Percentiles rank a stretch among this genome's conserved stretches.
phyloP scores from a whole-genome alignment of 768 basidiomycete species.

The Dendrothele bispora region DNA sequence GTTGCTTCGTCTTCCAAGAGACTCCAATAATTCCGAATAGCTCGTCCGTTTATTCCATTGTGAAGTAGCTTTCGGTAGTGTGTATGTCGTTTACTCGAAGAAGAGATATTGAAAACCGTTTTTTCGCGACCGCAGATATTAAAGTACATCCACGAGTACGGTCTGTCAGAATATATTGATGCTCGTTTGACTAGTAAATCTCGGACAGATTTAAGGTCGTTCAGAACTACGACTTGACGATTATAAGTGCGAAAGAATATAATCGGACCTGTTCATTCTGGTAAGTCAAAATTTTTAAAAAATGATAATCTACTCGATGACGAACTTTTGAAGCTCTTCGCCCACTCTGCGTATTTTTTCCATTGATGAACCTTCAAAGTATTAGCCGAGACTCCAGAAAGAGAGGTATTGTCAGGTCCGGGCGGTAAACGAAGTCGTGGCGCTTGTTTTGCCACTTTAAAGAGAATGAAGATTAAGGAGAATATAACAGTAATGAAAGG shows the following conservation, averaged over 20 bases:
- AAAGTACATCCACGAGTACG: slow-evolving; percentile 43
- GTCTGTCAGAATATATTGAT: slow-evolving; percentile 56
- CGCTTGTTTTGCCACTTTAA: no score
- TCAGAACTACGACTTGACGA: slow-evolving; percentile 47
- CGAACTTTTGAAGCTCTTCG: slow-evolving; percentile 11
- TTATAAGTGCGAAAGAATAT: slow-evolving; percentile 49
- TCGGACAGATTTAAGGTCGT: slow-evolving; percentile 39
- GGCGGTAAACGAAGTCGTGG: slow-evolving; percentile 4
- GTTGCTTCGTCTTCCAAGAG: slow-evolving; percentile 35
- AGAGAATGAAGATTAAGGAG: no score
- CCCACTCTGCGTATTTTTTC: slow-evolving; percentile 12
- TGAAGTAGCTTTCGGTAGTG: slow-evolving; percentile 42
- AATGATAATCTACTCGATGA: neutral
- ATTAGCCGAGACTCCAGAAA: slow-evolving; percentile 5
- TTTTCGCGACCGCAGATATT: slow-evolving; percentile 41
- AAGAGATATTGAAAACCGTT: slow-evolving; percentile 44
- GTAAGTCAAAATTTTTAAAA: neutral
- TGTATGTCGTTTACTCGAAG: slow-evolving; percentile 34
- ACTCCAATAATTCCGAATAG: slow-evolving; percentile 32
- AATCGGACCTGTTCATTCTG: slow-evolving; percentile 32
- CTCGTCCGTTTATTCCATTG: slow-evolving; percentile 33
- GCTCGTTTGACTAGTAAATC: slow-evolving; percentile 54
- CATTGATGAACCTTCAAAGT: slow-evolving; percentile 6
- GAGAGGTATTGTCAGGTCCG: slow-evolving; percentile 7
- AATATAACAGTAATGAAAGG: no score